These are phyloP conservation scores for Dichomitus squalens DNA, from an alignment of 1,284 basidiomycete genomes.

Conservation along the genomic window DNA sequence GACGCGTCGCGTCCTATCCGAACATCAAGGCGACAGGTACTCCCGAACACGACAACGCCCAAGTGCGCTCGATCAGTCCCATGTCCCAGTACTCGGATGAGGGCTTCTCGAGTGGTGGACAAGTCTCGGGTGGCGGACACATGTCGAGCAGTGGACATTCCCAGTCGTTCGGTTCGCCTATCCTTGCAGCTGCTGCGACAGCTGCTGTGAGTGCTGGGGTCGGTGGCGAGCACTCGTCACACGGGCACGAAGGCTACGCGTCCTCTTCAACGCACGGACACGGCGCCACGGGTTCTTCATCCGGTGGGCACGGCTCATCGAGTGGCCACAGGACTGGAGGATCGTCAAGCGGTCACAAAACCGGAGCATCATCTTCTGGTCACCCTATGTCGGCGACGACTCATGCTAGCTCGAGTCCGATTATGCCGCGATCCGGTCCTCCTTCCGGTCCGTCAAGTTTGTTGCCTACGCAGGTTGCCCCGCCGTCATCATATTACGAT, in stretches of 20 bases:
- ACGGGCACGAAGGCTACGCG: constrained; percentile 17
- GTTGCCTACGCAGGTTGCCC: constrained; percentile 25
- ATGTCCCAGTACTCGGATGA: constrained; percentile 19
- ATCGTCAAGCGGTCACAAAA: too few species aligned
- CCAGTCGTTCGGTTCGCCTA: too few species aligned
- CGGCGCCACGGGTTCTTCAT: constrained; percentile 14
- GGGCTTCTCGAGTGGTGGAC: too few species aligned
- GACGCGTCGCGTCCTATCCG: constrained; percentile 17
- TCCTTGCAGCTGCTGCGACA: constrained; percentile 6
- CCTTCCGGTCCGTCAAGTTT: constrained; percentile 26
- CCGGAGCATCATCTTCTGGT: too few species aligned
- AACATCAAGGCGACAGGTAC: neutral
- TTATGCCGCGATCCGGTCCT: neutral
- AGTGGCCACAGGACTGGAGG: constrained; percentile 15
- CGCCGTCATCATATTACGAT: constrained; percentile 25
- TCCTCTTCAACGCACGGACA: constrained; percentile 17
- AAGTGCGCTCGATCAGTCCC: constrained; percentile 15
- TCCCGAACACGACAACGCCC: constrained; percentile 3
- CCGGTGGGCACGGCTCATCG: constrained; percentile 18
- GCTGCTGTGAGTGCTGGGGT: neutral
- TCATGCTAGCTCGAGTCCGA: constrained; percentile 17
- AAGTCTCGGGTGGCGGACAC: neutral
- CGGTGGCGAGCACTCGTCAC: constrained; percentile 13
- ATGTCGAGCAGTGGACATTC: neutral
- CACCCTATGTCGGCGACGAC: constrained; percentile 4